Evolutionary conservation across 2,329 filamentous ascomycete species (phyloP), one percentile per base, ranked within the genome.

Genomic region (Lachnellula subtilissima): DNA sequence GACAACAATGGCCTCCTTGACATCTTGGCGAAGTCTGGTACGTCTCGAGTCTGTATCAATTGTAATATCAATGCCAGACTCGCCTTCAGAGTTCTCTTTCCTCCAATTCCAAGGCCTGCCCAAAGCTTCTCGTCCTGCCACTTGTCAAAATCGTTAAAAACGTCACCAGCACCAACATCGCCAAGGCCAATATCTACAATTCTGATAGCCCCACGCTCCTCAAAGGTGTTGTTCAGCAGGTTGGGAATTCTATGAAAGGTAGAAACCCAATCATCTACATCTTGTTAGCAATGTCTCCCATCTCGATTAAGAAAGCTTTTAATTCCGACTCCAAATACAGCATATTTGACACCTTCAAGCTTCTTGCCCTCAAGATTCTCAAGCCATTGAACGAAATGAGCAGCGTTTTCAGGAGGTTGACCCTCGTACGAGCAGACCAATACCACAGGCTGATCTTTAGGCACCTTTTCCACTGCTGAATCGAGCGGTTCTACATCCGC

Each of bases 371-470:
- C 28, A 11, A 64, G 9, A 5, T 61, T 57, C 61, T 83, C 76
- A 5, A 91, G 69, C 88, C 88, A 91, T 17, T 78, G 73, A 23
- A 86, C 78, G 64, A 91, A 91, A 49, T 82, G 78, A 0, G 74
- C 77, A 0, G 88, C 88, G 59, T 92, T 91, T 58, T 89, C 86
- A 0, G 87, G 82, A 0, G 88, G 85, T 53, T 88, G 78, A 0
- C 88, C 88, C 64, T 92, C 88, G 62, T 91, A 92, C 1, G 83
- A 80, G 0, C 84, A 85, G 59, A 92, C 78, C 49, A 91, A 77
- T 23, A 89, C 73, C 0, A 88, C 77, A 0, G 87, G 86, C 6
- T 79, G 76, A 25, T 81, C 76, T 50, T 75, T 82, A 0, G 85
- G 80, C 0, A 91, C 67, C 2, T 79, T 77, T 48, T 82, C 78